These are phyloP conservation scores for Camellia sinensis DNA, from an alignment of 148 eudicot species.

Conservation along the genomic window DNA sequence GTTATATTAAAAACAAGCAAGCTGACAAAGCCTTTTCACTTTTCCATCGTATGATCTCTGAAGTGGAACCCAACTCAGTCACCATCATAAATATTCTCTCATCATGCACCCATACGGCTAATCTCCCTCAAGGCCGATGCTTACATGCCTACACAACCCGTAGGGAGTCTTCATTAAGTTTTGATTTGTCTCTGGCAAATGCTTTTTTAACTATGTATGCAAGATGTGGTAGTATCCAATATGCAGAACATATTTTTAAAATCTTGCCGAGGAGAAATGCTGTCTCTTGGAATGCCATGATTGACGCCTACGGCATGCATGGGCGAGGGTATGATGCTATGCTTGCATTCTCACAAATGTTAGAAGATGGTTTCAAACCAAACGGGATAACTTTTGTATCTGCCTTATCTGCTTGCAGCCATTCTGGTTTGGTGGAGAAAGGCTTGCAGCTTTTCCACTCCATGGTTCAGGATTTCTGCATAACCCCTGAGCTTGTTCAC, in stretches of 20 bases:
- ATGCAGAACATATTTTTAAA: conserved; percentile 37
- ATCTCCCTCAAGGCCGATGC: conserved; percentile 45
- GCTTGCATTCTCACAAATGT: conserved; percentile 34
- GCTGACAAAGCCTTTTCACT: conserved; percentile 30
- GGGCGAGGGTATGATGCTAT: conserved; percentile 38
- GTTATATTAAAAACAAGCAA: conserved; percentile 33
- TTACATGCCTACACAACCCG: conserved; percentile 46
- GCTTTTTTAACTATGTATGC: conserved; percentile 53
- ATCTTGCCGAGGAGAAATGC: conserved; percentile 29
- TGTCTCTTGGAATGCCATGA: conserved; percentile 48
- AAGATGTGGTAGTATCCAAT: conserved; percentile 42
- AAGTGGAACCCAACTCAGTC: conserved; percentile 33
- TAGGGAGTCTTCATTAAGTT: conserved; percentile 23
- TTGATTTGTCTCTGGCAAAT: conserved; percentile 33
- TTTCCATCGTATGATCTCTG: conserved; percentile 36
- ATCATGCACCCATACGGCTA: conserved; percentile 36
- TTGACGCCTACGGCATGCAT: conserved; percentile 43
- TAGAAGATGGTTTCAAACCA: conserved; percentile 36
- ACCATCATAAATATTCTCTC: conserved; percentile 42
- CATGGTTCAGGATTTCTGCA: conserved; percentile 37
- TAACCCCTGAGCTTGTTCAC: conserved; percentile 43
- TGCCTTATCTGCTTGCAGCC: conserved; percentile 47
- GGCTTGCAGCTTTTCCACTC: conserved; percentile 39
- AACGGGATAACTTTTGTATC: conserved; percentile 40
- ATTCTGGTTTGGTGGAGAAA: conserved; percentile 44